phyloP scores from a whole-genome alignment of 208 protist genomes.

The Sergeia podlipaevii region DNA sequence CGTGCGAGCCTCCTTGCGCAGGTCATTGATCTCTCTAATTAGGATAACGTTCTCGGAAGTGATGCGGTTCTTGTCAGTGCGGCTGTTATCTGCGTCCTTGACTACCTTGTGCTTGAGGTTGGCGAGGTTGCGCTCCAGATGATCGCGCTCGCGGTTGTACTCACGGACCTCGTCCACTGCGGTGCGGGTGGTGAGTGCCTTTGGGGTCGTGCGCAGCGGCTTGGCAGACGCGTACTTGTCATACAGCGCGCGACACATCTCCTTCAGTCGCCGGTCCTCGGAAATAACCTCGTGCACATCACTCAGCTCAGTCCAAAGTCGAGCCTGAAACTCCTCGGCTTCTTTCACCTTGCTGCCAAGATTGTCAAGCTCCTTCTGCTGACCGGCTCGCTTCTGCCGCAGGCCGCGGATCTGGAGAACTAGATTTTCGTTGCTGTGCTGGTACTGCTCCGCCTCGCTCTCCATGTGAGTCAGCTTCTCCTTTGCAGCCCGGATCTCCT shows the following conservation, averaged over 20 bases:
- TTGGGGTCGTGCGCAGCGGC: constrained; percentile 24
- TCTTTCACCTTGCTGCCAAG: constrained; percentile 62
- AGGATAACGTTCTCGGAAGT: constrained; percentile 95
- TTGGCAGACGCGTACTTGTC: constrained; percentile 79
- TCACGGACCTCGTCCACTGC: constrained; percentile 92
- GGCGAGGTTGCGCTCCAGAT: constrained; percentile 93
- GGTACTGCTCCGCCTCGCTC: constrained; percentile 89
- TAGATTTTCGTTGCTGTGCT: constrained; percentile 91
- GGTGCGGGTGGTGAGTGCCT: constrained; percentile 56
- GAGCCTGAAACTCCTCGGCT: constrained; percentile 82
- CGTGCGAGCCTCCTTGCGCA: constrained; percentile 93
- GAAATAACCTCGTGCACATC: constrained; percentile 55
- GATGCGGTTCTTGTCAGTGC: constrained; percentile 87
- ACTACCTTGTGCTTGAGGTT: constrained; percentile 92
- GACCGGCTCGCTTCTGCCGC: constrained; percentile 92
- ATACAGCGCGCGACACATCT: constrained; percentile 90
- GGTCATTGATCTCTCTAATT: constrained; percentile 95
- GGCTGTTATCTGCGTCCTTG: constrained; percentile 94
- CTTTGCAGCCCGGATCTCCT: constrained; percentile 92
- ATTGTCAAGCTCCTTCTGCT: constrained; percentile 89
- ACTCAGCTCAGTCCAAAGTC: constrained; percentile 85
- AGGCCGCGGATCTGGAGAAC: constrained; percentile 92
- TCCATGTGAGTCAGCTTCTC: constrained; percentile 95
- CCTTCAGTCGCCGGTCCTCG: constrained; percentile 84
- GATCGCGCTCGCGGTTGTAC: constrained; percentile 94